Evolutionary conservation across 805 yeast genomes (phyloP).

Genomic region (Kodamaea jinghongensis): DNA sequence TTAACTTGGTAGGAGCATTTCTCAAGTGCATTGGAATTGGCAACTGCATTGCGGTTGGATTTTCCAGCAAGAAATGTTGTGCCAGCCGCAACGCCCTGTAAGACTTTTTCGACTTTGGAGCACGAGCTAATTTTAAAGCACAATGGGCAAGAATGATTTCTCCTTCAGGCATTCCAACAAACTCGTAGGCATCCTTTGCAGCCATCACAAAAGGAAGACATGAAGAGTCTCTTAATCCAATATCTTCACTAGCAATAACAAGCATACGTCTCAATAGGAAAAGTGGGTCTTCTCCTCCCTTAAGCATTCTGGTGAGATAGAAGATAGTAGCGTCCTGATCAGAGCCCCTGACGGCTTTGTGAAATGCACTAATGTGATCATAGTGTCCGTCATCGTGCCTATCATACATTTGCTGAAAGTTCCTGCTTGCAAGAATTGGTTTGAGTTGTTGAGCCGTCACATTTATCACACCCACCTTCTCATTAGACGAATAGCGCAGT

Average conservation of each 20-base stretch:
- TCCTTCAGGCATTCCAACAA: conserved; percentile 93
- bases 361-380: conserved; percentile 94
- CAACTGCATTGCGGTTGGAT: conserved; percentile 59
- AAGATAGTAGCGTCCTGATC: conserved; percentile 88
- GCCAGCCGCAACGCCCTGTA: conserved; percentile 76
- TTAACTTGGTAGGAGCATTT: conserved; percentile 90
- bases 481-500: conserved; percentile 2
- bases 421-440: conserved; percentile 42
- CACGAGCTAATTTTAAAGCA: conserved; percentile 83
- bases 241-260: conserved; percentile 91
- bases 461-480: conserved; percentile 35
- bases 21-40: conserved; percentile 79
- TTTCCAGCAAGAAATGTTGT: conserved; percentile 53
- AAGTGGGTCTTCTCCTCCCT: conserved; percentile 92
- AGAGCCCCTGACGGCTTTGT: conserved; percentile 86
- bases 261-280: conserved; percentile 90
- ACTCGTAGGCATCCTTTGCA: conserved; percentile 81
- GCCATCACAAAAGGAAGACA: conserved; percentile 86
- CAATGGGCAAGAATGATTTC: conserved; percentile 88
- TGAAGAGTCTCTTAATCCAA: conserved; percentile 81
- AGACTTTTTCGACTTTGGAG: conserved; percentile 81
- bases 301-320: conserved; percentile 82
- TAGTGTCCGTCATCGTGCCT: conserved; percentile 89
- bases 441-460: conserved; percentile 40
- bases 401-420: conserved; percentile 63